A percentile compares a stretch with the other conserved stretches of the same genome.
phyloP scores from a whole-genome alignment of 306 rosid species.

The Vigna radiata region DNA sequence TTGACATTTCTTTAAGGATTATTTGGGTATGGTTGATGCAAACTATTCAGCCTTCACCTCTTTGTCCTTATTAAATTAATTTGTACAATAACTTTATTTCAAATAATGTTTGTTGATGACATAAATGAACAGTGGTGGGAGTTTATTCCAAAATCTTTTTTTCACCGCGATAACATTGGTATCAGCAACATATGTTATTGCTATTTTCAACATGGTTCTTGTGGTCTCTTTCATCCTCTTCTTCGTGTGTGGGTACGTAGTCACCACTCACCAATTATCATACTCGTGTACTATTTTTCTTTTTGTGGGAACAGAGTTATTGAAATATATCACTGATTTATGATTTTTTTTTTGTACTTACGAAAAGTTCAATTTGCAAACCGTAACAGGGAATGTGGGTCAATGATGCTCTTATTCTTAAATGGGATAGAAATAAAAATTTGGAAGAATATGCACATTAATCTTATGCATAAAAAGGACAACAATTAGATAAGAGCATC shows the following conservation, averaged over 20 bases:
- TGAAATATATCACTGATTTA: background rate
- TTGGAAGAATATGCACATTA: too few species aligned
- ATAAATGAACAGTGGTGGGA: too few species aligned
- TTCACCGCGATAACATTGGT: background rate
- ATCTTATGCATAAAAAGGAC: too few species aligned
- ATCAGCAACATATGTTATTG: background rate
- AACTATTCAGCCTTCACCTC: background rate
- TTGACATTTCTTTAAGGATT: background rate
- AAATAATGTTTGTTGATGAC: too few species aligned
- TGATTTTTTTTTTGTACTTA: background rate
- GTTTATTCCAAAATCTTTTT: background rate
- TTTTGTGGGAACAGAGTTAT: background rate
- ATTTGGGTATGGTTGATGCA: background rate
- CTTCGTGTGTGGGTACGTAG: background rate
- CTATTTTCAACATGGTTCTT: background rate
- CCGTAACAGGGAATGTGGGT: background rate
- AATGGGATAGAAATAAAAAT: background rate
- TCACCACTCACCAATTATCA: too few species aligned
- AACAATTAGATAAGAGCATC: too few species aligned
- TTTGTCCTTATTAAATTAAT: background rate
- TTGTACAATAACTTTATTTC: too few species aligned
- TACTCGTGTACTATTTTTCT: too few species aligned
- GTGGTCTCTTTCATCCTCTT: background rate
- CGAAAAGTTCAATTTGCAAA: background rate
- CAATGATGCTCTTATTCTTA: background rate